A percentile compares a stretch with the other conserved stretches of the same genome.
phyloP scores from a whole-genome alignment of 192 early-diverging fungal species.

The Coemansia sp. region DNA sequence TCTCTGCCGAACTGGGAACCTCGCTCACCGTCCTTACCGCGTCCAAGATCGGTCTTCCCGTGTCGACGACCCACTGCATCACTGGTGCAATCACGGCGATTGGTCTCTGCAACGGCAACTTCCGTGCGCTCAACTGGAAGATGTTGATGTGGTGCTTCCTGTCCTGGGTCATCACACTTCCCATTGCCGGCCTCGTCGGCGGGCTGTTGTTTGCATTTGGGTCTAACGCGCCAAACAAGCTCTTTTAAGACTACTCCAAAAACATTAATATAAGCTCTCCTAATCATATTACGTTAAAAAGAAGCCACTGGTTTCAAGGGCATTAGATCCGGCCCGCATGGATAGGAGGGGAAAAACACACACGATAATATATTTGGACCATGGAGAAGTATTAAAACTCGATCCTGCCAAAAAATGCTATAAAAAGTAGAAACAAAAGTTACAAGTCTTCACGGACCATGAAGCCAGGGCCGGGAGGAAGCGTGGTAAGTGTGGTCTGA shows the following conservation, averaged over 20 bases:
- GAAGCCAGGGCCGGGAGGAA: conserved; percentile 93
- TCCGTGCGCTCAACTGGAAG: conserved; percentile 74
- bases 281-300: neutral
- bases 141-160: conserved; percentile 62
- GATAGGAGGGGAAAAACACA: too few relatives aligned
- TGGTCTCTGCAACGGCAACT: conserved; percentile 69
- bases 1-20: conserved; percentile 75
- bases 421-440: conserved; percentile 17
- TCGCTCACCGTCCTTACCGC: conserved; percentile 76
- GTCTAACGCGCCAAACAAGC: conserved; percentile 50
- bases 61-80: conserved; percentile 84
- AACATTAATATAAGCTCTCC: neutral
- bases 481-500: conserved; percentile 78
- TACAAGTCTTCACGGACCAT: conserved; percentile 77
- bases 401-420: neutral
- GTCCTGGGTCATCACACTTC: conserved; percentile 77
- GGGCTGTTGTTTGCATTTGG: conserved; percentile 71
- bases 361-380: neutral
- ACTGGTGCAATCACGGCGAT: conserved; percentile 73
- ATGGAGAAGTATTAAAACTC: neutral
- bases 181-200: conserved; percentile 61
- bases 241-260: conserved; percentile 8
- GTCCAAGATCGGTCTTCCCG: conserved; percentile 73
- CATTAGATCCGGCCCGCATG: too few relatives aligned
- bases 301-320: too few relatives aligned